phyloP scores from a whole-genome alignment of 2,329 filamentous ascomycete species.

The Thielaviopsis populi region DNA sequence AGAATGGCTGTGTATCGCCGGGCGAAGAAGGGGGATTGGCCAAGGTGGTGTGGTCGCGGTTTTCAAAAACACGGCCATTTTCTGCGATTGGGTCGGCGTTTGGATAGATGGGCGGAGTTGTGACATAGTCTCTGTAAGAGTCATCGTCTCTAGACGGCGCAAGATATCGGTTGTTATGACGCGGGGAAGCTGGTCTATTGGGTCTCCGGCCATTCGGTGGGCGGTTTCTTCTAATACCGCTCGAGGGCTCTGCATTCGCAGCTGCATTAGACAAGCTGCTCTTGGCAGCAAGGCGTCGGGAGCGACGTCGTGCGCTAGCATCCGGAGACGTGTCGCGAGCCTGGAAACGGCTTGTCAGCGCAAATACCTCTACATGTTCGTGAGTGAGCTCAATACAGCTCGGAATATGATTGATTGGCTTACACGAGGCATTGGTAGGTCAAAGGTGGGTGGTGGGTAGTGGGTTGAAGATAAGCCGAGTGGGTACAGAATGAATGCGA shows the following conservation, averaged over 20 bases:
- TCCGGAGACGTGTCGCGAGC: background rate
- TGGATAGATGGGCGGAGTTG: background rate
- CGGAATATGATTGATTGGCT: background rate
- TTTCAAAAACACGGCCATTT: background rate
- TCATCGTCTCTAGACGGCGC: background rate
- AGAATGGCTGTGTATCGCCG: constrained; percentile 13
- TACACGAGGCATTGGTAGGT: background rate
- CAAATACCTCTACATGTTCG: constrained; percentile 6
- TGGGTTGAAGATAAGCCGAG: background rate
- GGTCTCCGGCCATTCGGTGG: background rate
- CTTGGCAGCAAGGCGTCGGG: constrained; percentile 3
- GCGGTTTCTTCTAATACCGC: background rate
- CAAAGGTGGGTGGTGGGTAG: no score
- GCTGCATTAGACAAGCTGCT: background rate
- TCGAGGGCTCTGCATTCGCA: background rate
- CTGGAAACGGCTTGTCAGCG: background rate
- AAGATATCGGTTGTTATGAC: background rate
- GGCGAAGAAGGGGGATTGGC: constrained; percentile 1
- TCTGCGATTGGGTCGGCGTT: background rate
- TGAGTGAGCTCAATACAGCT: background rate
- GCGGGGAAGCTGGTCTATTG: background rate
- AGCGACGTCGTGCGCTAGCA: constrained; percentile 9
- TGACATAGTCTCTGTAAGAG: background rate
- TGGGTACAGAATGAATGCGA: background rate
- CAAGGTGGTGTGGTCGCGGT: constrained; percentile 6